Base-by-base conservation (phyloP, 768 basidiomycete species). In the Lactarius psammicola region DNA sequence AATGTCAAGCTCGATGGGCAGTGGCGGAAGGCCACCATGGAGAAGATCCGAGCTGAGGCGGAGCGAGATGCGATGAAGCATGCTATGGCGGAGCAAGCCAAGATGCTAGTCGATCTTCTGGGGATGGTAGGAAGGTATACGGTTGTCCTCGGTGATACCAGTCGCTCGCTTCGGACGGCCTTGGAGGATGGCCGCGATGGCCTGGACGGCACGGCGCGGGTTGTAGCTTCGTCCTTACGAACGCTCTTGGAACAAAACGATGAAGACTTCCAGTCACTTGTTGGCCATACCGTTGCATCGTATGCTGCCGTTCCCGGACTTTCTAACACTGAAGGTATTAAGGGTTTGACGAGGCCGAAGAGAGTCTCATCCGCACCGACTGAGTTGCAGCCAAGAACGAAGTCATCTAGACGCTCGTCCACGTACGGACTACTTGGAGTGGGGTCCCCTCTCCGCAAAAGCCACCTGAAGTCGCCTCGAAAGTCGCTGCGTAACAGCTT, bases 51-150 rank as follows among this genome's bases (percentile, higher is more conserved):
- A 74, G 84, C 86, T 0, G 84, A 88, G 72, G 83, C 84, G 31
- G 86, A 90, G 72, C 79, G 85, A 53, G 84, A 87, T 60, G 86
- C 83, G 7, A 80, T 90, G 75, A 81, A 78, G 56, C 83, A 84
- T 49, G 85, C 87, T 5, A 81, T 90, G 20, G 79, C 78, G 38
- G 81, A 84, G 63, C 88, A 94, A 78, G 83, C 88, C 1, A 82
- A 83, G 71, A 78, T 87, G 40, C 78, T 91, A 65, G 85, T 92
- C 31, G 81, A 80, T 67, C 80, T 94, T n/a, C 77, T 93, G 33
- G 90, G 92, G 17, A 87, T 94, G 82, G 80, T 95, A 26, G 90
- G 90, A 42, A 80, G 90, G 68, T 90, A 88, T 72, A 92, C 88
- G 4, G 84, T 88, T 55, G 82, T 87, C 74, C 79, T 93, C 33